phyloP scores from a whole-genome alignment of 257 asterid genomes.

The Phtheirospermum japonicum region DNA sequence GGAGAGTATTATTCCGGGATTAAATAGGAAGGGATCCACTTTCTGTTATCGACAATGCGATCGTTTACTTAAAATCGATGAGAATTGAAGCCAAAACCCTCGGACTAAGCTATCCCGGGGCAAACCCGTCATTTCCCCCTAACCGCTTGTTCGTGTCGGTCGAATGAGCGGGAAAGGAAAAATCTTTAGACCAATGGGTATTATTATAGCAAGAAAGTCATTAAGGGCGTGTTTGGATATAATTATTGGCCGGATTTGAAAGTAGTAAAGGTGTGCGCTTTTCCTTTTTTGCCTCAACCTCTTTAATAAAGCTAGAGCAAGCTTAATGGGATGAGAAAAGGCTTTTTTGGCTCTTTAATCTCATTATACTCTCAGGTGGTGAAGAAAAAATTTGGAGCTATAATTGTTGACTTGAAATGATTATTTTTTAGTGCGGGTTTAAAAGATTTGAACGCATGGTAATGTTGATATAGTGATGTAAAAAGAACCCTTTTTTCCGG shows the following conservation, averaged over 20 bases:
- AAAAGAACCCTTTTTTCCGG: slow-evolving; percentile 34
- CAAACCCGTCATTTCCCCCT: slow-evolving; percentile 6
- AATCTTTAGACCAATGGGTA: slow-evolving; percentile 13
- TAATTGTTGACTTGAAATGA: slow-evolving; percentile 54
- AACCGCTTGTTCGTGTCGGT: background rate
- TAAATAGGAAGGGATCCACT: slow-evolving; percentile 47
- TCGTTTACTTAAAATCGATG: slow-evolving; percentile 56
- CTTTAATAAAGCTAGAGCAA: slow-evolving; percentile 33
- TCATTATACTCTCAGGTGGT: slow-evolving; percentile 29
- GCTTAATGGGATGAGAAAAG: slow-evolving; percentile 17
- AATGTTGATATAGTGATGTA: slow-evolving; percentile 31
- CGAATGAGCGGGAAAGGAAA: background rate
- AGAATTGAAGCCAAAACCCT: slow-evolving; percentile 53
- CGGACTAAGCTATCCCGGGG: slow-evolving; percentile 30
- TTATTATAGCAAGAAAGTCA: slow-evolving; percentile 13
- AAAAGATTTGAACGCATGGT: slow-evolving; percentile 45
- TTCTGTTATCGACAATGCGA: slow-evolving; percentile 63
- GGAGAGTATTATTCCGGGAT: slow-evolving; percentile 51
- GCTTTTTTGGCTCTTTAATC: slow-evolving; percentile 14
- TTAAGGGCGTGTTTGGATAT: slow-evolving; percentile 36
- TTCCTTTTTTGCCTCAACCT: slow-evolving; percentile 14
- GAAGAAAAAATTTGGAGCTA: slow-evolving; percentile 32
- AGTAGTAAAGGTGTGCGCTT: slow-evolving; percentile 27
- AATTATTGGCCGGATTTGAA: slow-evolving; percentile 13
- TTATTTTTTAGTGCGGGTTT: slow-evolving; percentile 33